Evolutionary conservation across 192 early-diverging fungal species (phyloP).

Genomic region (Rhizophagus sp.): DNA sequence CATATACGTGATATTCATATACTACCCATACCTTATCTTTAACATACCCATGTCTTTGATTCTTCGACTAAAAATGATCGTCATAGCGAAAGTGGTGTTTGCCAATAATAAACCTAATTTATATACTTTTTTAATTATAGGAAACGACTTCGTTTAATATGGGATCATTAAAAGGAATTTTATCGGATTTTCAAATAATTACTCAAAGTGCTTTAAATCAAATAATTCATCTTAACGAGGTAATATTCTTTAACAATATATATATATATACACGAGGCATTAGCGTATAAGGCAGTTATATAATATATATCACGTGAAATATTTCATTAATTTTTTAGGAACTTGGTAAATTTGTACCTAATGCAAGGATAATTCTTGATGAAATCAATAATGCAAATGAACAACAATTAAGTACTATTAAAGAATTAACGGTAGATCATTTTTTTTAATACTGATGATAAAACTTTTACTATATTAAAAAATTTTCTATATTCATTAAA

Average conservation of each 20-base stretch:
- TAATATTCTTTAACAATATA: not conserved
- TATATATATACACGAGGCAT: too few species aligned
- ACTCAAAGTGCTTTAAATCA: not conserved
- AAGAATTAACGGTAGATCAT: not conserved
- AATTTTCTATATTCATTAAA: not conserved
- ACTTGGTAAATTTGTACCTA: not conserved
- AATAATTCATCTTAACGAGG: not conserved
- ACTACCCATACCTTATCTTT: too few species aligned
- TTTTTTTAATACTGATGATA: not conserved
- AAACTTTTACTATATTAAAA: too few species aligned
- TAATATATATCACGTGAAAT: not conserved
- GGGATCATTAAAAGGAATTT: constrained; percentile 10
- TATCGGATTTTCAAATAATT: not conserved
- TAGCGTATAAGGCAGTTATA: too few species aligned
- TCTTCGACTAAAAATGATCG: too few species aligned
- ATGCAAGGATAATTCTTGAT: not conserved
- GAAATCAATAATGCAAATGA: not conserved
- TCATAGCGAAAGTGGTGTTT: too few species aligned
- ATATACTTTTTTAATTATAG: not conserved
- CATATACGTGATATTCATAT: too few species aligned
- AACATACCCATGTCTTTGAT: too few species aligned
- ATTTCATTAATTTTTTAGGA: not conserved
- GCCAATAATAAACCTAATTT: too few species aligned
- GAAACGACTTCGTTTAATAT: not conserved
- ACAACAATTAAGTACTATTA: not conserved